Base-by-base conservation (phyloP, 2,329 filamentous ascomycete genomes). In the Cercospora zeina region DNA sequence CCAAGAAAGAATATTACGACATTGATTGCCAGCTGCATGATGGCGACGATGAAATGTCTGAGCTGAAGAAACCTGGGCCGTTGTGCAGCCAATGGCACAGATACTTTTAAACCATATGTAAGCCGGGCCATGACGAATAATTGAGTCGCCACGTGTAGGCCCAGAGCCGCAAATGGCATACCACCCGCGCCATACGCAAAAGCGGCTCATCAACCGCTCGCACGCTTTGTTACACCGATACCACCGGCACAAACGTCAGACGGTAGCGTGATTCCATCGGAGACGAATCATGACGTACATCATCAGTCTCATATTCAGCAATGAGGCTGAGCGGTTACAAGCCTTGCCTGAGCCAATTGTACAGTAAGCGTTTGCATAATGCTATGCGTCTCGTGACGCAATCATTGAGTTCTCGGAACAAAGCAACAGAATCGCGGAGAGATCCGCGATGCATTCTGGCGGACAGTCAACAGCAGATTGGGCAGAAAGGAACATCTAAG, bases 21-120 rank as follows among this genome's bases (percentile, higher is more conserved):
- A 37, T 62, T 67, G 34, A 67, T 36, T 14, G 65, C 65, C n/a
- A 67, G 30, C 37, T 64, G 65, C 65, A 67, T 67, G 21, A 9
- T 58, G 21, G 19, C 30, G n/a, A 27, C 4, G 42, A 14, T 49
- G 39, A n/a, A 50, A n/a, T 51, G 47, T 24, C 24, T 42, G 34
- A 10, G 27, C 30, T 50, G 24, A 14, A n/a, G 14, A 16, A 51
- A 2, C 24, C 2, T 21, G 24, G n/a, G 14, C 24, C 6, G 13
- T 14, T 11, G 47, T 21, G n/a, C 24, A 51, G 31, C 24, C 54
- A 56, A 30, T 45, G 49, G 58, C 33, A 14, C 39, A 11, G 5
- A 31, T 19, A 54, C 47, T 2, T 14, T 33, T 33, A 34, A 45
- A 31, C n/a, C 37, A 21, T 16, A 33, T 13, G 19, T 24, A 31